These are phyloP conservation scores for Blastocystis sp. DNA, from an alignment of 352 stramenopile species.

Conservation along the genomic window DNA sequence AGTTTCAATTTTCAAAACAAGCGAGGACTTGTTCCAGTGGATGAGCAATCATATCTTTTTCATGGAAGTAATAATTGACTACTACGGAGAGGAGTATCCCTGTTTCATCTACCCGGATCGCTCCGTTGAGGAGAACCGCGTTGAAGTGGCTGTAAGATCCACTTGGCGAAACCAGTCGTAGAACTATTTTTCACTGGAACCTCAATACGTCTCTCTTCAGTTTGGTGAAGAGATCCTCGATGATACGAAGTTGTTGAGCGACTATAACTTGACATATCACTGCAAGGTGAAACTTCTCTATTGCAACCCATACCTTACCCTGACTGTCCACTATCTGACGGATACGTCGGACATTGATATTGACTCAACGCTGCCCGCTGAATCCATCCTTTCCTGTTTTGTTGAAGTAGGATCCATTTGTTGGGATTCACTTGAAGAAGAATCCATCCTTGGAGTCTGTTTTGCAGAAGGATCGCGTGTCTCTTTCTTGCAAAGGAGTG, in stretches of 20 bases:
- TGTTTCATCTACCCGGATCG: constrained; percentile 27
- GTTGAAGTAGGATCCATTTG: background rate
- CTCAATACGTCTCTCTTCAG: background rate
- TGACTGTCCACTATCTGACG: background rate
- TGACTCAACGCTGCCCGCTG: background rate
- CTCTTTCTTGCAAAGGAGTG: background rate
- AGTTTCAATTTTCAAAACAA: background rate
- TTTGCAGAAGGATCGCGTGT: background rate
- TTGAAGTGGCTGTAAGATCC: background rate
- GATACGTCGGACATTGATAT: background rate
- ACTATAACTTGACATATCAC: background rate
- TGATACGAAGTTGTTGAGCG: background rate
- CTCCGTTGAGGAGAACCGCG: constrained; percentile 32
- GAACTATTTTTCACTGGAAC: constrained; percentile 19
- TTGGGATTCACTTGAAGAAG: background rate
- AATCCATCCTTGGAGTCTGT: background rate
- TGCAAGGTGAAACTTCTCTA: background rate
- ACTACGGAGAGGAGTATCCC: constrained; percentile 53
- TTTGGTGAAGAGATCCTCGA: background rate
- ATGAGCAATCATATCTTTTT: too few species aligned
- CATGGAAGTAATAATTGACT: constrained; percentile 55
- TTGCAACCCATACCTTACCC: background rate
- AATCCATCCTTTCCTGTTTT: background rate
- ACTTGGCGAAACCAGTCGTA: background rate
- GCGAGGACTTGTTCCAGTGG: too few species aligned